phyloP scores from a whole-genome alignment of 208 protist species.

The Kentomonas sorsogonicus region DNA sequence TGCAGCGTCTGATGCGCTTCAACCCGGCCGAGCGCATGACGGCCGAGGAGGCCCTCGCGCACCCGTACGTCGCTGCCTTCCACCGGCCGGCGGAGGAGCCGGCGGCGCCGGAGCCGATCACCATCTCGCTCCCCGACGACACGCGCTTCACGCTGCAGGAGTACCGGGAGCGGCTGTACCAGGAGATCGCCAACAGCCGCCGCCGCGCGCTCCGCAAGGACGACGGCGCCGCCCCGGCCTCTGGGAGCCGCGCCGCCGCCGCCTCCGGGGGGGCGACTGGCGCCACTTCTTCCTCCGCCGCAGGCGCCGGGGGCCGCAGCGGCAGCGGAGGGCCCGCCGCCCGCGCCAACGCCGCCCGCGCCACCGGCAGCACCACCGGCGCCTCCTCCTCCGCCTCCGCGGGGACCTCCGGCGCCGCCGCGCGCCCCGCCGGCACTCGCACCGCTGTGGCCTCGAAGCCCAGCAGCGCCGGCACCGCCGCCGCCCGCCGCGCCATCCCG shows the following conservation, averaged over 20 bases:
- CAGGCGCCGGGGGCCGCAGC: neutral
- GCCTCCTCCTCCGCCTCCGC: neutral
- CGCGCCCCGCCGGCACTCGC: neutral
- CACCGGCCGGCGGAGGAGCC: slow-evolving; percentile 87
- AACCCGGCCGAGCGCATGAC: slow-evolving; percentile 94
- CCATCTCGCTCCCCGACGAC: slow-evolving; percentile 91
- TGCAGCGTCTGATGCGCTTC: slow-evolving; percentile 93
- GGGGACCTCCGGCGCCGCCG: neutral
- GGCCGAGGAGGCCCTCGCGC: slow-evolving; percentile 89
- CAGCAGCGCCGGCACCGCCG: neutral
- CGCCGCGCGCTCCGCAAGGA: slow-evolving; percentile 25
- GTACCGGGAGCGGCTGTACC: slow-evolving; percentile 91
- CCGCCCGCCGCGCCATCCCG: neutral
- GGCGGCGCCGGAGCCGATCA: slow-evolving; percentile 68
- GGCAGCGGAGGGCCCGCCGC: neutral
- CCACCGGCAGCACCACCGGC: neutral
- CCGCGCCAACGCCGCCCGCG: neutral
- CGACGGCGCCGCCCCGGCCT: slow-evolving; percentile 4
- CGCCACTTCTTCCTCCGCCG: neutral
- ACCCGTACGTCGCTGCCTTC: slow-evolving; percentile 93
- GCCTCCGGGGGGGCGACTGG: slow-evolving; percentile 8
- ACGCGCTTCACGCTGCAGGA: slow-evolving; percentile 92
- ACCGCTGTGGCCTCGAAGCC: neutral
- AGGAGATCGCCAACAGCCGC: slow-evolving; percentile 67
- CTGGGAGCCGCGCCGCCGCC: slow-evolving; percentile 7